A percentile compares a stretch with the other conserved stretches of the same genome.
Conservation (phyloP, 2,329 filamentous ascomycete species). For the Penicillium sp. region DNA sequence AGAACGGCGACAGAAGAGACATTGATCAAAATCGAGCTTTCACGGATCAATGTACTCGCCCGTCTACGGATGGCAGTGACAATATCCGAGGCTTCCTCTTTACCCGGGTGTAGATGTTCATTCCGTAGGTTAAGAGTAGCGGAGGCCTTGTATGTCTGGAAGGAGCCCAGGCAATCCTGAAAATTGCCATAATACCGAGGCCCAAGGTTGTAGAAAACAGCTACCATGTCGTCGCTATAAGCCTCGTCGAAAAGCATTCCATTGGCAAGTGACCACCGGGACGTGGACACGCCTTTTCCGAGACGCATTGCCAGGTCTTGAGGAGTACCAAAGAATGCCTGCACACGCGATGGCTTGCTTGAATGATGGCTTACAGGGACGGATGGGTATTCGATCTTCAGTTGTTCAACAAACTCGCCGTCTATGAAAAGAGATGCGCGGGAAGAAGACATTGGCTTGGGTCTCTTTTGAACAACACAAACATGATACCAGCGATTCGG, state of each 20-base stretch:
- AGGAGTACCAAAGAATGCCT: slow-evolving; percentile 91
- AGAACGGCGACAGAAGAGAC: slow-evolving; percentile 78
- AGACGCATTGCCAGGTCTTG: slow-evolving; percentile 76
- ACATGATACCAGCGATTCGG: slow-evolving; percentile 89
- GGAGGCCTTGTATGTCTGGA: slow-evolving; percentile 93
- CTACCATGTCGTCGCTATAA: slow-evolving; percentile 84
- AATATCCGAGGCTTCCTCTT: slow-evolving; percentile 88
- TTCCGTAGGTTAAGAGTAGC: slow-evolving; percentile 87
- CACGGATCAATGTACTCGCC: slow-evolving; percentile 76
- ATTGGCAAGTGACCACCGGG: slow-evolving; percentile 84
- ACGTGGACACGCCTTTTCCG: slow-evolving; percentile 69
- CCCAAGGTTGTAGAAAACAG: slow-evolving; percentile 86
- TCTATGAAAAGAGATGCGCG: slow-evolving; percentile 88
- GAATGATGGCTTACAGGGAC: slow-evolving; percentile 62
- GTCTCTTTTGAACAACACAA: slow-evolving; percentile 77
- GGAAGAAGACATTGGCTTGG: slow-evolving; percentile 70
- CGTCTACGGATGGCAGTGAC: slow-evolving; percentile 82
- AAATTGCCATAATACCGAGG: slow-evolving; percentile 93
- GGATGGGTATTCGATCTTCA: slow-evolving; percentile 85
- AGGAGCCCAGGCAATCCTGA: slow-evolving; percentile 91
- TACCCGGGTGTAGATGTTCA: slow-evolving; percentile 82
- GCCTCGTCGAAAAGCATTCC: slow-evolving; percentile 85
- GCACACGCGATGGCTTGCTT: slow-evolving; percentile 59
- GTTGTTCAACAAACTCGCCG: slow-evolving; percentile 88
- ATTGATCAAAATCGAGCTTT: slow-evolving; percentile 77